Base-by-base conservation (phyloP, 1,284 basidiomycete genomes). In the Ceratobasidium sp. region DNA sequence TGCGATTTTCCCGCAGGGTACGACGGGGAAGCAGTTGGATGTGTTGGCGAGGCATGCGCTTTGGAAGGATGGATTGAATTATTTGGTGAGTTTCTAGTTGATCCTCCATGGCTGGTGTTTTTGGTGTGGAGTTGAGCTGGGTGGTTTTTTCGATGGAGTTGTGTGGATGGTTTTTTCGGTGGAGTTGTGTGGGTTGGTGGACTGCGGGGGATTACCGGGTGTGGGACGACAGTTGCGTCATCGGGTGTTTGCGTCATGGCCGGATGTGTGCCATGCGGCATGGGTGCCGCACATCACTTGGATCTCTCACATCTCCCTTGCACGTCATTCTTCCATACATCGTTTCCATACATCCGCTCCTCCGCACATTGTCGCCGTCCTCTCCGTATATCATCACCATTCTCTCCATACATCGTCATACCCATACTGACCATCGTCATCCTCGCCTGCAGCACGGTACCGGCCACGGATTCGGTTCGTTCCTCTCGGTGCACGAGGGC, bases 51-150 rank as follows among this genome's bases (percentile, higher is more conserved):
- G 95, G 63, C 92, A 91, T 80, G 92, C 93, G 26, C 86, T 98
- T 4, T 98, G 95, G 95, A 91, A 93, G 82, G 96, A 97, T 82
- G 95, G 95, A 0, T 84, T 95, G 82, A 96, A 96, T 84, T 97
- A 94, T 82, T 68, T 68, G 20, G 69, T 69, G n/a, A 10, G 55
- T 79, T n/a, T n/a, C n/a, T n/a, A n/a, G n/a, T n/a, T n/a, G n/a
- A n/a, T n/a, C n/a, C n/a, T n/a, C n/a, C n/a, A n/a, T n/a, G n/a
- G n/a, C n/a, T n/a, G n/a, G n/a, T n/a, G n/a, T n/a, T n/a, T n/a
- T n/a, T n/a, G n/a, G n/a, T n/a, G n/a, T n/a, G n/a, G n/a, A n/a
- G n/a, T n/a, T n/a, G n/a, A n/a, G n/a, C n/a, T n/a, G n/a, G n/a
- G n/a, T n/a, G n/a, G n/a, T n/a, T n/a, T n/a, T n/a, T n/a, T n/a